A percentile compares a stretch with the other conserved stretches of the same genome.
Evolutionary conservation across 129 eudicot genomes (phyloP).

Genomic region (Escallonia herrerae): DNA sequence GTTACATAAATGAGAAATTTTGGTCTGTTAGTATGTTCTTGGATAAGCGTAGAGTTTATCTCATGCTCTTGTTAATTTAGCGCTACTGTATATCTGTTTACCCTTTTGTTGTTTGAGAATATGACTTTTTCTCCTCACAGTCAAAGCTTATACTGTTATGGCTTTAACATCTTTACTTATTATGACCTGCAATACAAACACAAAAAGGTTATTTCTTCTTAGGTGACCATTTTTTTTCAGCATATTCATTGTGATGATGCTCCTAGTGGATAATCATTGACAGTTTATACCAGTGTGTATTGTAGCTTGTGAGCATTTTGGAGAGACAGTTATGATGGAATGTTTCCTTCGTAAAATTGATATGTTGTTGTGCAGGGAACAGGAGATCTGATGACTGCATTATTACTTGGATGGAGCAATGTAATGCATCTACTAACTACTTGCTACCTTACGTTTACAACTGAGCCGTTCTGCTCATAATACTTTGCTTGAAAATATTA

Average conservation of each 20-base stretch:
- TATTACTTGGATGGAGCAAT: conserved; percentile 98
- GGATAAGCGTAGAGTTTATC: too few species aligned
- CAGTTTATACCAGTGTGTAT: neutral
- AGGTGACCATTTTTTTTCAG: neutral
- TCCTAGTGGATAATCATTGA: neutral
- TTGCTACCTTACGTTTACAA: neutral
- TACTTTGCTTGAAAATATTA: neutral
- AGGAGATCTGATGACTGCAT: conserved; percentile 88
- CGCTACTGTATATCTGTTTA: too few species aligned
- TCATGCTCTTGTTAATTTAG: too few species aligned
- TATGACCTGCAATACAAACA: too few species aligned
- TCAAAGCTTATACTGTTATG: too few species aligned
- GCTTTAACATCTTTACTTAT: too few species aligned
- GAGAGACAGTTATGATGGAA: neutral
- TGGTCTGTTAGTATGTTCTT: too few species aligned
- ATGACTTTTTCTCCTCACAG: too few species aligned
- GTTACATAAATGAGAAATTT: too few species aligned
- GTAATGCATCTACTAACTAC: conserved; percentile 46
- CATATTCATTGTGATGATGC: neutral
- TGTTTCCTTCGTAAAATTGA: conserved; percentile 2
- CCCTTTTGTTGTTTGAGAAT: too few species aligned
- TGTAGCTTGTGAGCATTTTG: neutral
- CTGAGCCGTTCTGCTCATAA: neutral
- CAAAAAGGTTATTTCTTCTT: too few species aligned
- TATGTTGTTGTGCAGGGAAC: conserved; percentile 59